A percentile compares a stretch with the other conserved stretches of the same genome.
Evolutionary conservation across 805 yeast species (phyloP).

Genomic region (Lipomyces chichibuensis): DNA sequence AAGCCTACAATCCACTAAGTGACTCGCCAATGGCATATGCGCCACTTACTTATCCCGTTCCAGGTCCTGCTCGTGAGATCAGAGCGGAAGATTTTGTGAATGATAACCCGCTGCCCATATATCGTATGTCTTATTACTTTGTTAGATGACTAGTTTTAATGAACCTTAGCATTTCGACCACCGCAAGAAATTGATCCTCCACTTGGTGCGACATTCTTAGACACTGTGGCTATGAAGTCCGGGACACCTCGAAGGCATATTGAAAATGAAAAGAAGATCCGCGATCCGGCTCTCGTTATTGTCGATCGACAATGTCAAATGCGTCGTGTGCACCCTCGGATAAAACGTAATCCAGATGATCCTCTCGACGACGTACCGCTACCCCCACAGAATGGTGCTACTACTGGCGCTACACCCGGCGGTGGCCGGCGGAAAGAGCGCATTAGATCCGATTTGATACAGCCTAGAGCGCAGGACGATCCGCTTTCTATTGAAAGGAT

Average conservation of each 20-base stretch:
- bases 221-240: constrained; percentile 31
- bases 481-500: constrained; percentile 13
- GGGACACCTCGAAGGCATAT: constrained; percentile 35
- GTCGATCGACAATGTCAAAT: constrained; percentile 18
- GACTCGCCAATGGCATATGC: constrained; percentile 36
- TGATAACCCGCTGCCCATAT: constrained; percentile 33
- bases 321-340: constrained; percentile 14
- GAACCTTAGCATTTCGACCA: constrained; percentile 34
- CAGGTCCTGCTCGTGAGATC: constrained; percentile 29
- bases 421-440: constrained; percentile 17
- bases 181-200: constrained; percentile 33
- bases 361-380: constrained; percentile 23
- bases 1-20: not conserved
- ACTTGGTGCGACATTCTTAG: constrained; percentile 36
- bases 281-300: constrained; percentile 29
- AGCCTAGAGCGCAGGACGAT: constrained; percentile 10
- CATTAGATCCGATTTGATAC: not conserved
- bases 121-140: constrained; percentile 22
- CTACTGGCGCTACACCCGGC: constrained; percentile 22
- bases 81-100: constrained; percentile 29
- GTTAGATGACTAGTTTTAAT: not conserved
- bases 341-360: constrained; percentile 18
- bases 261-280: constrained; percentile 7
- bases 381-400: constrained; percentile 19
- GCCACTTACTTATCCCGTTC: constrained; percentile 36